These are phyloP conservation scores for Neurospora tetrasperma DNA, from an alignment of 495 filamentous ascomycete genomes.

Conservation along the genomic window DNA sequence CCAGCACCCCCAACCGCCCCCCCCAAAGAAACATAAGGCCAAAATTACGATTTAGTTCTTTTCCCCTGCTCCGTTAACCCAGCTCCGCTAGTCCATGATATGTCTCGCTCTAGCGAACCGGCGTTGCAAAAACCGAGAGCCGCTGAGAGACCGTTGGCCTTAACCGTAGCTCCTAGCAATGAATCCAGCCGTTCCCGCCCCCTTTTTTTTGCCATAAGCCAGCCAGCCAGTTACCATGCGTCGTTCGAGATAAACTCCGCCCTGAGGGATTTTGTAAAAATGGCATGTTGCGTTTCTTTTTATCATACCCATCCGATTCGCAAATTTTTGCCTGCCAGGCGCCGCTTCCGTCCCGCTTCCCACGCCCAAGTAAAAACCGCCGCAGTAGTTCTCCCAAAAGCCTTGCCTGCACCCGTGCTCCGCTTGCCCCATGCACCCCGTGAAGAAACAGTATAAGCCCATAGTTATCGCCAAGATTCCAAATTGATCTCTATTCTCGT, in stretches of 20 bases:
- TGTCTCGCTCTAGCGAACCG: not conserved
- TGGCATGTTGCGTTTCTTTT: slow-evolving; percentile 25
- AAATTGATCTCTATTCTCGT: slow-evolving; percentile 25
- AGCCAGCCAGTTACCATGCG: slow-evolving; percentile 26
- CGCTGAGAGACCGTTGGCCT: not conserved
- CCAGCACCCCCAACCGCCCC: not conserved
- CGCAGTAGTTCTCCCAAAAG: slow-evolving; percentile 21
- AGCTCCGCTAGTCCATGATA: not conserved
- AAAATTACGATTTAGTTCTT: slow-evolving; percentile 1
- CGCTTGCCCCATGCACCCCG: slow-evolving; percentile 1
- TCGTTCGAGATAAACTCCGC: slow-evolving; percentile 28
- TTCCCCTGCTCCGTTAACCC: slow-evolving; percentile 1
- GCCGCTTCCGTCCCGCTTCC: slow-evolving; percentile 11
- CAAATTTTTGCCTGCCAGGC: slow-evolving; percentile 21
- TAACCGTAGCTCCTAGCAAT: not conserved
- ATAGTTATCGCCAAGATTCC: slow-evolving; percentile 28
- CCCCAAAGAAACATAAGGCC: not conserved
- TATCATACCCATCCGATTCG: slow-evolving; percentile 35
- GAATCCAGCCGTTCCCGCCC: not conserved
- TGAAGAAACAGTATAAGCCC: slow-evolving; percentile 28
- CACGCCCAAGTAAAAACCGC: slow-evolving; percentile 10
- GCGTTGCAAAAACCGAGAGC: not conserved
- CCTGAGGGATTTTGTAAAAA: slow-evolving; percentile 23
- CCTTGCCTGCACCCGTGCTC: slow-evolving; percentile 17
- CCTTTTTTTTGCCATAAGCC: slow-evolving; percentile 8